Percentiles rank a stretch among this genome's conserved stretches.
Evolutionary conservation across 495 filamentous ascomycete species (phyloP).

Genomic region (Hypoxylon crocopeplum): DNA sequence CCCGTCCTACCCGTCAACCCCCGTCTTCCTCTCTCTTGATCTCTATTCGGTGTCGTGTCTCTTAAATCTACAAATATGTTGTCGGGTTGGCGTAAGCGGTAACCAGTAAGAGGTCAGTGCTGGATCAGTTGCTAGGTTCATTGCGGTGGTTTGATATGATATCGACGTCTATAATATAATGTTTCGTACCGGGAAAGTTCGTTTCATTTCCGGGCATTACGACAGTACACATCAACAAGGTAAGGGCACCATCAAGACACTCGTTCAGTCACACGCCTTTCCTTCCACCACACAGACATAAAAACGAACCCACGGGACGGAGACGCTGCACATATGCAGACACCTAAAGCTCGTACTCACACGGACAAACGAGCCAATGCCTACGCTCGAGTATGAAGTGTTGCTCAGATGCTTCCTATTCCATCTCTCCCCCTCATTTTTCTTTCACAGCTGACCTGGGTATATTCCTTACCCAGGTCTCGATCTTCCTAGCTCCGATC

Average conservation of each 20-base stretch:
- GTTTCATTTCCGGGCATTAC: slow-evolving; percentile 39
- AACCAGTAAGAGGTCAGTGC: slow-evolving; percentile 36
- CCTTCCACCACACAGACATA: slow-evolving; percentile 16
- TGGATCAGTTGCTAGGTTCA: slow-evolving; percentile 27
- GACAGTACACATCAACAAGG: slow-evolving; percentile 34
- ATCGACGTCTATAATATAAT: slow-evolving; percentile 40
- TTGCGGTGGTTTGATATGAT: slow-evolving; percentile 33
- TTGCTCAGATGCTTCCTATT: slow-evolving; percentile 20
- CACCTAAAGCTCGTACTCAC: slow-evolving; percentile 5
- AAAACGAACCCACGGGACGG: slow-evolving; percentile 18
- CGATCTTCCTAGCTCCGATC: slow-evolving; percentile 38
- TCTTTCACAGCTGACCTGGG: slow-evolving; percentile 23
- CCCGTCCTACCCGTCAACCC: slow-evolving; percentile 31
- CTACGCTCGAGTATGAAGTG: slow-evolving; percentile 5
- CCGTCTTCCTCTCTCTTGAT: slow-evolving; percentile 22
- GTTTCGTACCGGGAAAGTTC: slow-evolving; percentile 30
- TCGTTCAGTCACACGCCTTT: slow-evolving; percentile 10
- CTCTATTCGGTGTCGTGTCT: slow-evolving; percentile 13
- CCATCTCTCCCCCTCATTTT: slow-evolving; percentile 26
- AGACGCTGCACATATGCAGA: slow-evolving; percentile 9
- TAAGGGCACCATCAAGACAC: slow-evolving; percentile 22
- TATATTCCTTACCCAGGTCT: slow-evolving; percentile 30
- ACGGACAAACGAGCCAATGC: slow-evolving; percentile 24
- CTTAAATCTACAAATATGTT: slow-evolving; percentile 37
- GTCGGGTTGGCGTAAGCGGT: slow-evolving; percentile 34